phyloP scores from a whole-genome alignment of 441 rosid species.

The Eutrema salsugineum region DNA sequence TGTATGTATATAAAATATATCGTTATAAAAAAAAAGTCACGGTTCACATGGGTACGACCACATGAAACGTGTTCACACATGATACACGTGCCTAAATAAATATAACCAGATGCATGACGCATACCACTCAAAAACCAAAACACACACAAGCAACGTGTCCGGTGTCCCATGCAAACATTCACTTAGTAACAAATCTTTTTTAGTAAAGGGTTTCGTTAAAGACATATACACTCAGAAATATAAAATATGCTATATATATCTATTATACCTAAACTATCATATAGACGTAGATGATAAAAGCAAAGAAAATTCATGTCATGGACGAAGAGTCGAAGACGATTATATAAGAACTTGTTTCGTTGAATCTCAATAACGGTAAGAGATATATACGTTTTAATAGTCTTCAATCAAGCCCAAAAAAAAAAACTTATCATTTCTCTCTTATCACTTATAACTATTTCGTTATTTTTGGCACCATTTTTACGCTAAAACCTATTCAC shows the following conservation, averaged over 20 bases:
- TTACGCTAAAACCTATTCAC: neutral
- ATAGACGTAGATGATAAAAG: neutral
- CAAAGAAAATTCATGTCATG: neutral
- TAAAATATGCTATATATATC: neutral
- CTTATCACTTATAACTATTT: neutral
- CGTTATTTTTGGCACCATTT: neutral
- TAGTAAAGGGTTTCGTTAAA: neutral
- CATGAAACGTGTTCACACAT: constrained; percentile 22
- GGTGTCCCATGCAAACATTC: constrained; percentile 24
- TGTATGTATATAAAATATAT: no score
- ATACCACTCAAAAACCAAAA: neutral
- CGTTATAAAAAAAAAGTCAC: neutral
- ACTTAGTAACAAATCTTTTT: neutral
- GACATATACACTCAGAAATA: neutral
- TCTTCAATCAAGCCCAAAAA: no score
- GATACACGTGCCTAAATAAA: constrained; percentile 23
- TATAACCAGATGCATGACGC: constrained; percentile 6
- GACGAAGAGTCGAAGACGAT: no score
- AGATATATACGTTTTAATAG: neutral
- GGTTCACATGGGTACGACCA: constrained; percentile 22
- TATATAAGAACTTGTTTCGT: neutral
- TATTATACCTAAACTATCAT: neutral
- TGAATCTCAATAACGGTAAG: neutral
- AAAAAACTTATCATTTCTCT: neutral
- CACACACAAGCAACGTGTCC: constrained; percentile 3